These are phyloP conservation scores for Cladorrhinum sp. DNA, from an alignment of 2,329 filamentous ascomycete genomes.

Conservation along the genomic window DNA sequence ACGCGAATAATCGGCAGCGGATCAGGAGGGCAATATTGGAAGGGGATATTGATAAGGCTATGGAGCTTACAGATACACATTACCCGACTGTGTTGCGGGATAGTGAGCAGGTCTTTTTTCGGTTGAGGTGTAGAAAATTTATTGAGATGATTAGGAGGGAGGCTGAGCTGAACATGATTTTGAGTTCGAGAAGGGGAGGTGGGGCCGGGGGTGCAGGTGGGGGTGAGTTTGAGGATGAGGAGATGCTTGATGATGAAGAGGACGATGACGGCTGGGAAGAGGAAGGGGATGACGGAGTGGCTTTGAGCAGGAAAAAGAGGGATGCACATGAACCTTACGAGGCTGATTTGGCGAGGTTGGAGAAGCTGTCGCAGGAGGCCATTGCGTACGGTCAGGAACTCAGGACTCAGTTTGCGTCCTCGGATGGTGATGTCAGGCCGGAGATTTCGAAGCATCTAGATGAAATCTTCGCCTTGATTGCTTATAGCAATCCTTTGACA, in stretches of 20 bases:
- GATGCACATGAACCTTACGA: slow-evolving; percentile 28
- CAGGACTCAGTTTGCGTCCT: slow-evolving; percentile 70
- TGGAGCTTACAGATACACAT: slow-evolving; percentile 74
- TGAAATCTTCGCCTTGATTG: slow-evolving; percentile 85
- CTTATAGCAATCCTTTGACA: slow-evolving; percentile 76
- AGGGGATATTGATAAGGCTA: slow-evolving; percentile 84
- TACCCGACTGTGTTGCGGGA: slow-evolving; percentile 78
- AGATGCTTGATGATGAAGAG: slow-evolving; percentile 57
- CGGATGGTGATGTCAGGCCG: slow-evolving; percentile 50
- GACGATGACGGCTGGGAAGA: slow-evolving; percentile 31
- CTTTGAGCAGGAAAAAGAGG: slow-evolving; percentile 37
- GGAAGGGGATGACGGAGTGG: slow-evolving; percentile 36
- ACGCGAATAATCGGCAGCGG: slow-evolving; percentile 86
- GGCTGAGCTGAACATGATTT: slow-evolving; percentile 58
- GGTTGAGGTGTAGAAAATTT: slow-evolving; percentile 84
- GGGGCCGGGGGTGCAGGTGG: background rate
- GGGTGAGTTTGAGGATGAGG: slow-evolving; percentile 43
- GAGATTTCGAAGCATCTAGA: slow-evolving; percentile 71
- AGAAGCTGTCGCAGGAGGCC: slow-evolving; percentile 62
- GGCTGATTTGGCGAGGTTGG: slow-evolving; percentile 19
- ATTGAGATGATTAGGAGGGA: slow-evolving; percentile 86
- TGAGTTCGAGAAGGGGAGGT: slow-evolving; percentile 37
- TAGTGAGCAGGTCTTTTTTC: slow-evolving; percentile 84
- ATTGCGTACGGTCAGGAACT: slow-evolving; percentile 78
- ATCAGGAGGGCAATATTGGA: slow-evolving; percentile 85